Percentiles rank a stretch among this genome's conserved stretches.
Evolutionary conservation across 768 basidiomycete genomes (phyloP).

Genomic region (Tremella yokohamensis): DNA sequence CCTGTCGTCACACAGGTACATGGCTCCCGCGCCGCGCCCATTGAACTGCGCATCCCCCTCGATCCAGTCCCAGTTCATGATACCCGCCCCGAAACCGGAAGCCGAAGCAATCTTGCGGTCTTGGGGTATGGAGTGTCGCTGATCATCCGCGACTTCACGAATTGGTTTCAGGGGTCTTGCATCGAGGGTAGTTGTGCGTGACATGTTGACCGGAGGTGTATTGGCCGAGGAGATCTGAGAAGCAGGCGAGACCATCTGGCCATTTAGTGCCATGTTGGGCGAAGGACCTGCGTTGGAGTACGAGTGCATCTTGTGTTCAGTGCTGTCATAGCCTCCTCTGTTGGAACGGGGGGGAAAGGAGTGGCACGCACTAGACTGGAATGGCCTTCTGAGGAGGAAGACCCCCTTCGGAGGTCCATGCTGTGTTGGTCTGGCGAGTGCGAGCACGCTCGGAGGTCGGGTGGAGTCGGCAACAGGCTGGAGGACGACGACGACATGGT

Average conservation of each 20-base stretch:
- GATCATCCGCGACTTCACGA: not conserved
- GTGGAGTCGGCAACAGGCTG: not conserved
- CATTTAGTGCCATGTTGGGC: no score
- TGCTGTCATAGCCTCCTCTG: no score
- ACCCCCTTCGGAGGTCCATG: no score
- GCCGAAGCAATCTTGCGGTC: not conserved
- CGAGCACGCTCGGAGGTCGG: not conserved
- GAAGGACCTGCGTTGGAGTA: no score
- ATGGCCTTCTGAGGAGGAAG: no score
- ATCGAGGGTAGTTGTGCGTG: not conserved
- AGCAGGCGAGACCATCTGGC: no score
- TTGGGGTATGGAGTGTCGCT: no score
- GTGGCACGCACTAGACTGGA: no score
- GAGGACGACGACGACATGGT: not conserved
- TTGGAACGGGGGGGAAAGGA: no score
- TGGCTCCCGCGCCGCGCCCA: conserved; percentile 7
- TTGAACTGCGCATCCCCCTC: not conserved
- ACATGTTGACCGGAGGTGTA: no score
- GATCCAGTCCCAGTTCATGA: conserved; percentile 5
- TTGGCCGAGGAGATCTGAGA: no score
- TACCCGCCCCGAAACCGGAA: conserved; percentile 2
- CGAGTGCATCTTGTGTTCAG: no score
- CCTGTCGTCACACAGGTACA: conserved; percentile 2
- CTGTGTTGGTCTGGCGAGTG: not conserved
- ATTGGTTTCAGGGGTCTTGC: not conserved